A percentile compares a stretch with the other conserved stretches of the same genome.
Evolutionary conservation across 2,329 filamentous ascomycete species (phyloP).

Genomic region (Cytospora mali): DNA sequence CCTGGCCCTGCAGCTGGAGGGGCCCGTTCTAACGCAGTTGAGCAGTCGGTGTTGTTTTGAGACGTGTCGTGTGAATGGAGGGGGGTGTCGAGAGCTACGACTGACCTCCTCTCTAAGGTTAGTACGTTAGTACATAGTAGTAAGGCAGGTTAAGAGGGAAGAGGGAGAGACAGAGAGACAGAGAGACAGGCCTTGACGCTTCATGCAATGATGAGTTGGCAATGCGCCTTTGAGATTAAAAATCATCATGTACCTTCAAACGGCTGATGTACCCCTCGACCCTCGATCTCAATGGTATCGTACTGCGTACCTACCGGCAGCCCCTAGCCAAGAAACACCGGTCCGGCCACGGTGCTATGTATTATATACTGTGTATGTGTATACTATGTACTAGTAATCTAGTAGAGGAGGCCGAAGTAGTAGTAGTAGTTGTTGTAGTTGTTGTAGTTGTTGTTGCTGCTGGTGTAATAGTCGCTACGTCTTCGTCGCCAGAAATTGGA

Average conservation of each 20-base stretch:
- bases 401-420: not conserved
- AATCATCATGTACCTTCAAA: constrained; percentile 28
- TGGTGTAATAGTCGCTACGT: not conserved
- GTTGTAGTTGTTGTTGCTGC: too few species aligned
- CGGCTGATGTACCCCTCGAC: constrained; percentile 20
- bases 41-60: constrained; percentile 24
- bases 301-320: not conserved
- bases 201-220: constrained; percentile 81
- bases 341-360: not conserved
- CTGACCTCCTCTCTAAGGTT: constrained; percentile 27
- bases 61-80: constrained; percentile 38
- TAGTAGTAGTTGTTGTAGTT: too few species aligned
- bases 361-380: not conserved
- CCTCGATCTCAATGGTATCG: constrained; percentile 5
- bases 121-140: constrained; percentile 29
- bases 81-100: constrained; percentile 18
- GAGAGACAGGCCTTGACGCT: constrained; percentile 45
- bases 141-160: constrained; percentile 48
- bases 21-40: constrained; percentile 32
- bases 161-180: too few species aligned
- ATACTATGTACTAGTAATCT: not conserved
- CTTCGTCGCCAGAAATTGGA: not conserved
- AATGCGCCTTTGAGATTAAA: constrained; percentile 63
- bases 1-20: constrained; percentile 36
- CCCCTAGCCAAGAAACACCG: not conserved